These are phyloP conservation scores for Coemansia sp. DNA, from an alignment of 192 early-diverging fungal genomes.

Conservation along the genomic window DNA sequence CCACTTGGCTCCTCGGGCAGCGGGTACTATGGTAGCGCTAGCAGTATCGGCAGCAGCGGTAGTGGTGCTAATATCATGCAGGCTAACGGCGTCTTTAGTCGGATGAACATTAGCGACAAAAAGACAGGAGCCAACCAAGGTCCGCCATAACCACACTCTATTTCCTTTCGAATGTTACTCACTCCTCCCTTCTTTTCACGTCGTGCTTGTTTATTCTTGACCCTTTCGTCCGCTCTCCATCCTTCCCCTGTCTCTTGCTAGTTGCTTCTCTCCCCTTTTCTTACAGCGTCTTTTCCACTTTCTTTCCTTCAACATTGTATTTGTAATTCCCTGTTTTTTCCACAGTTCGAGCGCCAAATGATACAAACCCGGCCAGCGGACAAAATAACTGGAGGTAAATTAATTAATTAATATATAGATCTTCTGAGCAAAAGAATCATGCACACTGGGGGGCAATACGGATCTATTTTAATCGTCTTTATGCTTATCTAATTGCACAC, in stretches of 20 bases:
- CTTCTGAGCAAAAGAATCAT: no score
- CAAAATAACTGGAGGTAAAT: no score
- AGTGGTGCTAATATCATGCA: conserved; percentile 18
- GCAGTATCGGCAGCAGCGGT: neutral
- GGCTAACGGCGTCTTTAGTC: conserved; percentile 51
- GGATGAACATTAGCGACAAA: conserved; percentile 47
- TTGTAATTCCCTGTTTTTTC: no score
- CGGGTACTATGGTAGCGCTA: neutral
- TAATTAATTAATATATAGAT: no score
- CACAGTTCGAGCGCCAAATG: no score
- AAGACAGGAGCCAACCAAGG: conserved; percentile 11
- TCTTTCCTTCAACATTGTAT: neutral
- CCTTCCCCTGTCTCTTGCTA: no score
- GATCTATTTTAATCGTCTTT: no score
- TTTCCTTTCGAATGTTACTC: neutral
- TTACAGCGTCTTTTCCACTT: neutral
- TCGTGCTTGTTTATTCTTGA: neutral
- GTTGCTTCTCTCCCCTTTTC: neutral
- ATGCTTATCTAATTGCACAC: no score
- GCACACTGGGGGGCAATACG: no score
- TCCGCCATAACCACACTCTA: conserved; percentile 1
- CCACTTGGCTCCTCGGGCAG: neutral
- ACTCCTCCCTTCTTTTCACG: neutral
- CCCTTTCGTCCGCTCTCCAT: neutral
- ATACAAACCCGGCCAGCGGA: no score